Evolutionary conservation across 257 asterid genomes (phyloP).

Genomic region (Paraleonurus japonicus): DNA sequence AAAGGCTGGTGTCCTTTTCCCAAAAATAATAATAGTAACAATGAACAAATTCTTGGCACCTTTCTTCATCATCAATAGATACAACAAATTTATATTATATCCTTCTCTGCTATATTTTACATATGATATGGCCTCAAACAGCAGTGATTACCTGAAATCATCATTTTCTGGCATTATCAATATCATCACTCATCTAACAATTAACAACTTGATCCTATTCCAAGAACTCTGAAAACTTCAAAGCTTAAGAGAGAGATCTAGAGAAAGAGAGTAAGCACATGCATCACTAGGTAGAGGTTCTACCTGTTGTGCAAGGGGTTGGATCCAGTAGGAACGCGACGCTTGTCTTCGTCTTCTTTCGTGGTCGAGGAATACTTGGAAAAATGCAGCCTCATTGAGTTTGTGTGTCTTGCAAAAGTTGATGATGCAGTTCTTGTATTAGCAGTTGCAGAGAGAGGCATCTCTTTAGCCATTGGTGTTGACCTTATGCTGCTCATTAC

Average conservation of each 20-base stretch:
- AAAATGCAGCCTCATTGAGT: conserved; percentile 41
- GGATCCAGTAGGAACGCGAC: conserved; percentile 62
- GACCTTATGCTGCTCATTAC: conserved; percentile 25
- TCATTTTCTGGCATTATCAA: conserved; percentile 7
- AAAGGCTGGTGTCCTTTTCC: conserved; percentile 8
- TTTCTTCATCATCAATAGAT: conserved; percentile 9
- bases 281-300: too few species aligned
- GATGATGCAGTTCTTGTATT: background rate
- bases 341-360: conserved; percentile 36
- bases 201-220: conserved; percentile 6
- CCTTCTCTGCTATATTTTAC: background rate
- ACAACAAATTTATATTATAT: conserved; percentile 13
- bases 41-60: conserved; percentile 2
- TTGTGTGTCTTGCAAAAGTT: conserved; percentile 19
- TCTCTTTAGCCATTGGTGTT: conserved; percentile 9
- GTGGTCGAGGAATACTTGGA: conserved; percentile 35
- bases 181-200: conserved; percentile 1
- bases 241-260: background rate
- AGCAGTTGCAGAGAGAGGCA: conserved; percentile 13
- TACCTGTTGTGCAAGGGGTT: conserved; percentile 74
- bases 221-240: background rate
- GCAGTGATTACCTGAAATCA: conserved; percentile 10
- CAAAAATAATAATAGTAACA: background rate
- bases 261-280: too few species aligned
- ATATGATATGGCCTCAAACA: conserved; percentile 18